These are phyloP conservation scores for Epichloe aotearoae DNA, from an alignment of 2,329 filamentous ascomycete genomes.

Conservation along the genomic window DNA sequence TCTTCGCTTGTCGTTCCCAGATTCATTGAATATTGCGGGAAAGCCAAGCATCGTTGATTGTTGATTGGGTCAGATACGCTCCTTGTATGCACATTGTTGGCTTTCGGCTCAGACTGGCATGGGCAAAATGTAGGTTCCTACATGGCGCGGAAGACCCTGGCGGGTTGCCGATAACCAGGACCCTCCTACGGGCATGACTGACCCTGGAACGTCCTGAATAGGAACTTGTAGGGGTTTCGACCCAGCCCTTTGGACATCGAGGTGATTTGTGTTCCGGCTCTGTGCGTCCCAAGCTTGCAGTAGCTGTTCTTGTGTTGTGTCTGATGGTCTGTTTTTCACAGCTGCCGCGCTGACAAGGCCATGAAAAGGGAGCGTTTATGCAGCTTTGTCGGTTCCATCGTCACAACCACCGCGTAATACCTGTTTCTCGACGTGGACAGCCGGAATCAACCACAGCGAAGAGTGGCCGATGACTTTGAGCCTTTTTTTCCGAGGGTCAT, in stretches of 20 bases:
- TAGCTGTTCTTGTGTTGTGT: not conserved
- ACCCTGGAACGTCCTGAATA: not conserved
- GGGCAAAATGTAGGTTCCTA: not conserved
- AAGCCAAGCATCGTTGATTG: not conserved
- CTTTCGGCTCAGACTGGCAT: not conserved
- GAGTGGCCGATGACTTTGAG: not conserved
- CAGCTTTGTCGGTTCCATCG: no score
- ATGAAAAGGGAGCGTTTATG: no score
- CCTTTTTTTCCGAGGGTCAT: not conserved
- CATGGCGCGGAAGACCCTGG: not conserved
- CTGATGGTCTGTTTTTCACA: no score
- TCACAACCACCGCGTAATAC: no score
- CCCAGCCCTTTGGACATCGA: not conserved
- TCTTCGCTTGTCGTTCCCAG: not conserved
- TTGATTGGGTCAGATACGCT: not conserved
- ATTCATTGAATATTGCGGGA: not conserved
- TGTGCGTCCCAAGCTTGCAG: not conserved
- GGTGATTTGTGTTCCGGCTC: not conserved
- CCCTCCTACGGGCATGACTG: not conserved
- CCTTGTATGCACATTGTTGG: not conserved
- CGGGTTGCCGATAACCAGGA: not conserved
- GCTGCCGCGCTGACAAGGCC: no score
- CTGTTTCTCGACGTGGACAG: no score
- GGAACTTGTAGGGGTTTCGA: not conserved
- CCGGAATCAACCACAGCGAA: not conserved